phyloP scores from a whole-genome alignment of 129 eudicot genomes.

The Artemisia argyi region DNA sequence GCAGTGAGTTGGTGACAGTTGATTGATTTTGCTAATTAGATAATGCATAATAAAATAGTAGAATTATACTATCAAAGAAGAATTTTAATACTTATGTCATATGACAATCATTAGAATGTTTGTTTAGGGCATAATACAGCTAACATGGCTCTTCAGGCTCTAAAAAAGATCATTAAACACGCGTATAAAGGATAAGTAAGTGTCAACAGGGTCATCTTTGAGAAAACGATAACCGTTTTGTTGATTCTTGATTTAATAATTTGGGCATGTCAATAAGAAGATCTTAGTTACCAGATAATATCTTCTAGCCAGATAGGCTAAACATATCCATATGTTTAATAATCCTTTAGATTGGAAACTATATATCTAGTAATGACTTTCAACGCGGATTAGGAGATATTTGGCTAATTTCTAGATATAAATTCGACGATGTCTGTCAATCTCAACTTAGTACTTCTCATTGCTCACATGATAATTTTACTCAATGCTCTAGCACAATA shows the following conservation, averaged over 20 bases:
- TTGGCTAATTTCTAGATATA: too few relatives aligned
- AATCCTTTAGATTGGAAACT: background rate
- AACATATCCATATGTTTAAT: background rate
- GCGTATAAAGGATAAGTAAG: background rate
- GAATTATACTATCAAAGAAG: background rate
- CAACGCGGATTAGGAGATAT: background rate
- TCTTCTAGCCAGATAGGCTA: background rate
- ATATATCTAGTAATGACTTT: background rate
- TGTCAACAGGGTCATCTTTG: constrained; percentile 12
- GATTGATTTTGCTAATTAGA: constrained; percentile 11
- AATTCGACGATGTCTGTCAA: too few relatives aligned
- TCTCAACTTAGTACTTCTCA: too few relatives aligned
- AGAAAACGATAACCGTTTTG: constrained; percentile 7
- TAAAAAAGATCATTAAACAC: constrained; percentile 12
- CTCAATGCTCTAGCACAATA: too few relatives aligned
- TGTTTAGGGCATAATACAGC: constrained; percentile 22
- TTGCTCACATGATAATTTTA: too few relatives aligned
- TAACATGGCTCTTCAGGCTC: constrained; percentile 21
- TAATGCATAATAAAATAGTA: background rate
- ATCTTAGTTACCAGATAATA: constrained; percentile 12
- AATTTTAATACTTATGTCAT: constrained; percentile 1
- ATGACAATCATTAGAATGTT: constrained; percentile 24
- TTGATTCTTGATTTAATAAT: background rate
- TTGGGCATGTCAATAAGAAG: background rate
- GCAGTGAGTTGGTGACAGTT: constrained; percentile 20